A percentile compares a stretch with the other conserved stretches of the same genome.
phyloP scores from a whole-genome alignment of 2,329 filamentous ascomycete species.

The Torrubiellomyces zombiae region DNA sequence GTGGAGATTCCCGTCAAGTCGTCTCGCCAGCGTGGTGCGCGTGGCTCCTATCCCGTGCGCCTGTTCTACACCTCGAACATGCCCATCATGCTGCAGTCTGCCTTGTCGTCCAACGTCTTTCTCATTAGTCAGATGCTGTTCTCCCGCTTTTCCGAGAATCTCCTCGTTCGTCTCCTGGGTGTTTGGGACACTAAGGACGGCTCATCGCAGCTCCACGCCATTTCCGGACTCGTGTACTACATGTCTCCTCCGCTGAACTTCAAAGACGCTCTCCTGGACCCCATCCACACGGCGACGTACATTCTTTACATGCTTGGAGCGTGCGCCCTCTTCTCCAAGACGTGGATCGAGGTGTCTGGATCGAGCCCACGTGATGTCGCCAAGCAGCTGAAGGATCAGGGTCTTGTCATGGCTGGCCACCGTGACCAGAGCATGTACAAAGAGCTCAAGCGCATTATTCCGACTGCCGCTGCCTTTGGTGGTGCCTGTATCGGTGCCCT shows the following conservation, averaged over 20 bases:
- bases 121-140: constrained; percentile 98
- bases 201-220: constrained; percentile 84
- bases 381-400: constrained; percentile 99
- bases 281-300: constrained; percentile 91
- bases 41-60: constrained; percentile 93
- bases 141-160: constrained; percentile 97
- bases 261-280: constrained; percentile 90
- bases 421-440: constrained; percentile 99
- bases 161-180: constrained; percentile 91
- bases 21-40: constrained; percentile 93
- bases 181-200: constrained; percentile 97
- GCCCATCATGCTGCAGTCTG: constrained; percentile 99
- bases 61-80: constrained; percentile 99
- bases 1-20: constrained; percentile 99
- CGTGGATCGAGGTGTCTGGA: constrained; percentile 98
- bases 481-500: constrained; percentile 97
- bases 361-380: constrained; percentile 95
- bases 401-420: constrained; percentile 97
- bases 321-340: constrained; percentile 98
- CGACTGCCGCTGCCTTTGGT: constrained; percentile 92
- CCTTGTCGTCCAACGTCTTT: constrained; percentile 97
- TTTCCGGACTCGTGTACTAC: constrained; percentile 94
- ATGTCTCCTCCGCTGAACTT: constrained; percentile 98
- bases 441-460: constrained; percentile 98
- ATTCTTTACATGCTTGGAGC: constrained; percentile 96